Evolutionary conservation across 352 stramenopile genomes (phyloP), one percentile per base, ranked within the genome.

Genomic region (Ochromonadaceae sp.): DNA sequence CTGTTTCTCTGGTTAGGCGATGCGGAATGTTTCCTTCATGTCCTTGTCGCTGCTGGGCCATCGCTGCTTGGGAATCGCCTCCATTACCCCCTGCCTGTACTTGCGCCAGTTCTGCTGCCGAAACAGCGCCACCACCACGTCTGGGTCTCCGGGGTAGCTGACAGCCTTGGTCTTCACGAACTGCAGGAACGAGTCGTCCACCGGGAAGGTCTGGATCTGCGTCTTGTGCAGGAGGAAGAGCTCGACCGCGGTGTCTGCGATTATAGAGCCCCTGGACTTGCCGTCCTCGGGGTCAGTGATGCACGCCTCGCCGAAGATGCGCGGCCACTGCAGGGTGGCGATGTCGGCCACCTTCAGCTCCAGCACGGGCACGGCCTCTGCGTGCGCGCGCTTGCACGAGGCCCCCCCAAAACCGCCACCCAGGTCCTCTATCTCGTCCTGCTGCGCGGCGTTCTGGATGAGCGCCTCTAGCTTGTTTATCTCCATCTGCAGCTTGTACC

Each of bases 271-370:
- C 30, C 34, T 10, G 41, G 9, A 31, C n/a, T 40, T 17, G 40
- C 55, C 55, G 52, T 47, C 12, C 22, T 63, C 55, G 30, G 55
- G 55, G 17, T 50, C 20, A 40, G 52, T 26, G 17, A 63, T 14
- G 52, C 35, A 47, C 14, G 55, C 12, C 41, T 63, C 55, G 30
- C 55, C 55, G 52, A 63, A 63, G 1, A 63, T 28, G 28, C 26
- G 7, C 20, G 55, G 55, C 55, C 55, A 63, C 36, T 63, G 55
- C 10, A 63, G 39, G 1, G 40, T 50, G 17, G 14, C 20, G 30
- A 63, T 63, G 10, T 63, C 55, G 10, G 38, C 34, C 28, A 31
- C 7, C 12, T 50, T 63, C 34, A 52, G 35, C 14, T 34, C 20
- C 7, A 17, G 7, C 44, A 52, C 20, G 28, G 28, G 14, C 9